phyloP scores from a whole-genome alignment of 148 eudicot genomes.

The Cornus suecica region DNA sequence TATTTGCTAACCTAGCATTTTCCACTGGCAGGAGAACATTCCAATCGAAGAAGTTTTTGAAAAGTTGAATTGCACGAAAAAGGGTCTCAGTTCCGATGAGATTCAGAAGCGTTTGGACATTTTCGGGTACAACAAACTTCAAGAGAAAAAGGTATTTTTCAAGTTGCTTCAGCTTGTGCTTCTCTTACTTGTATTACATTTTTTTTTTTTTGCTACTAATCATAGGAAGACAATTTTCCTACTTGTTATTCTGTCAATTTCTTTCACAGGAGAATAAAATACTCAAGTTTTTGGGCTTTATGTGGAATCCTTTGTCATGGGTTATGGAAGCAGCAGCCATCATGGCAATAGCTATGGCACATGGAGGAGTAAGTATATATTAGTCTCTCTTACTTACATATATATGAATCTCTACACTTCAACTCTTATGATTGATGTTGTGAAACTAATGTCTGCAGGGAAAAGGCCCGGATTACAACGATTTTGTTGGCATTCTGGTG shows the following conservation, averaged over 20 bases:
- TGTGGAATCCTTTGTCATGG: not conserved
- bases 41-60: conserved; percentile 60
- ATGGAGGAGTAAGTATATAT: conserved; percentile 29
- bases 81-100: conserved; percentile 48
- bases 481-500: conserved; percentile 35
- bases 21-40: conserved; percentile 49
- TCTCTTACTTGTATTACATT: not conserved
- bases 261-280: conserved; percentile 13
- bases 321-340: conserved; percentile 53
- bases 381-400: not conserved
- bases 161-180: not conserved
- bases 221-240: not conserved
- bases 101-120: conserved; percentile 38
- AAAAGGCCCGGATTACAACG: conserved; percentile 27
- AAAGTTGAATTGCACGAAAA: conserved; percentile 39
- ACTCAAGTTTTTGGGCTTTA: conserved; percentile 6
- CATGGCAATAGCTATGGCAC: conserved; percentile 44
- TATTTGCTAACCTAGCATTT: not conserved
- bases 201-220: not conserved
- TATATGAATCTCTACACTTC: not conserved
- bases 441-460: conserved; percentile 10
- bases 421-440: not conserved
- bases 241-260: not conserved
- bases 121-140: conserved; percentile 66
- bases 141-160: conserved; percentile 56